Evolutionary conservation across 1,284 basidiomycete species (phyloP).

Genomic region (Apiotrichum sp.): DNA sequence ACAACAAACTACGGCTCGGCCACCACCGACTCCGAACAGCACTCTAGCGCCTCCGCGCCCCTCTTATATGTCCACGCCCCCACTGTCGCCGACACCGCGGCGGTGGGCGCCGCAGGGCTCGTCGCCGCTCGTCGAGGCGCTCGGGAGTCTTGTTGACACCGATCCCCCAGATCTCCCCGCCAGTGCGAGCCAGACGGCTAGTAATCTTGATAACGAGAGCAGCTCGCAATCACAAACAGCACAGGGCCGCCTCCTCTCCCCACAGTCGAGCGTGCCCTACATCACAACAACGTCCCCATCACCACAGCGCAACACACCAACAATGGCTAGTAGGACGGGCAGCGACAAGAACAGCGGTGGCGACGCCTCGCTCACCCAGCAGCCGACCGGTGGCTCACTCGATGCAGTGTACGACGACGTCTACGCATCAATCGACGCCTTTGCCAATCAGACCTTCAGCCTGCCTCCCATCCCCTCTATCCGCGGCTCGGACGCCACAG

Average conservation of each 20-base stretch:
- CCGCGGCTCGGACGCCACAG: neutral
- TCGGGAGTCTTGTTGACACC: constrained; percentile 11
- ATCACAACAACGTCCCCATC: constrained; percentile 39
- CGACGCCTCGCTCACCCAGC: constrained; percentile 1
- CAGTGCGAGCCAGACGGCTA: neutral
- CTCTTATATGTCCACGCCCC: constrained; percentile 22
- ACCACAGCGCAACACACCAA: constrained; percentile 19
- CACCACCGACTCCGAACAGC: too few species aligned
- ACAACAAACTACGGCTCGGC: too few species aligned
- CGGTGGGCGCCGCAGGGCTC: constrained; percentile 28
- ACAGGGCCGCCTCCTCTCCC: constrained; percentile 13
- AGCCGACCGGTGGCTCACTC: constrained; percentile 5
- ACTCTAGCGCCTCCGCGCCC: too few species aligned
- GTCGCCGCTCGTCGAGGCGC: constrained; percentile 27
- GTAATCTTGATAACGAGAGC: neutral
- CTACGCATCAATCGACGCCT: constrained; percentile 33
- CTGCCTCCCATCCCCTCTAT: constrained; percentile 3
- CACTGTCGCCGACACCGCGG: constrained; percentile 36
- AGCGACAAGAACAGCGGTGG: too few species aligned
- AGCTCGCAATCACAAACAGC: constrained; percentile 1
- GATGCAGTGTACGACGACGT: constrained; percentile 32
- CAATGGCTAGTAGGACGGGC: too few species aligned
- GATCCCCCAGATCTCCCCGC: neutral
- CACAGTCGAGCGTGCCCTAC: constrained; percentile 12
- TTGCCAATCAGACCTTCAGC: constrained; percentile 18